Evolutionary conservation across 2,329 filamentous ascomycete genomes (phyloP).

Genomic region (Fusarium pseudoanthophilum): DNA sequence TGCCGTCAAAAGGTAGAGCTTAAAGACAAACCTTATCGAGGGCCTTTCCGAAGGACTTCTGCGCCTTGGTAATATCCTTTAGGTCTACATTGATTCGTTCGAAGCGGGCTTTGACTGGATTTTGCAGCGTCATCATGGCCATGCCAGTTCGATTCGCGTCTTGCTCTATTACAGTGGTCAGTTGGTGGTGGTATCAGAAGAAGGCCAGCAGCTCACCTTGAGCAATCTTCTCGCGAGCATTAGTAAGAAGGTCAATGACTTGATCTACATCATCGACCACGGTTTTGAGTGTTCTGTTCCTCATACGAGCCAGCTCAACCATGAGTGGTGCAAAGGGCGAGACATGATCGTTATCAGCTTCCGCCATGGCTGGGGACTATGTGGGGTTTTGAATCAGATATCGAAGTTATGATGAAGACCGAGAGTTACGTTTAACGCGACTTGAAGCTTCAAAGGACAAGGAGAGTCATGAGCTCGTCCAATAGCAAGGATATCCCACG

Average conservation of each 20-base stretch:
- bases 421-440: not conserved
- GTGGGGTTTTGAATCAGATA: not conserved
- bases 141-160: slow-evolving; percentile 71
- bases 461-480: not conserved
- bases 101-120: slow-evolving; percentile 82
- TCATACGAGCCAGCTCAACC: slow-evolving; percentile 79
- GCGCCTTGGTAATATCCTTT: slow-evolving; percentile 83
- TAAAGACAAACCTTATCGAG: slow-evolving; percentile 75
- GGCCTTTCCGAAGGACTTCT: slow-evolving; percentile 85
- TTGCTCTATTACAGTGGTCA: slow-evolving; percentile 43
- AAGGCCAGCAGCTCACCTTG: slow-evolving; percentile 60
- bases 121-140: slow-evolving; percentile 85
- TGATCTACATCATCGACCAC: slow-evolving; percentile 84
- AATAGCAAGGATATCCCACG: slow-evolving; percentile 9
- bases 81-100: slow-evolving; percentile 83
- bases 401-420: not conserved
- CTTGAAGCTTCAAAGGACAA: not conserved
- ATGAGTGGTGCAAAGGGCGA: slow-evolving; percentile 68
- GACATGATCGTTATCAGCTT: slow-evolving; percentile 49
- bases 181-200: not conserved
- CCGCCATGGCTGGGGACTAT: slow-evolving; percentile 46
- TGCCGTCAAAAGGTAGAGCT: not conserved
- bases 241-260: slow-evolving; percentile 80
- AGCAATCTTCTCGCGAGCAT: slow-evolving; percentile 78
- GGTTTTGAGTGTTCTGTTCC: slow-evolving; percentile 73